Percentiles rank a stretch among this genome's conserved stretches.
Conservation (phyloP, 2,329 filamentous ascomycete species). For the Aspergillus sojae region DNA sequence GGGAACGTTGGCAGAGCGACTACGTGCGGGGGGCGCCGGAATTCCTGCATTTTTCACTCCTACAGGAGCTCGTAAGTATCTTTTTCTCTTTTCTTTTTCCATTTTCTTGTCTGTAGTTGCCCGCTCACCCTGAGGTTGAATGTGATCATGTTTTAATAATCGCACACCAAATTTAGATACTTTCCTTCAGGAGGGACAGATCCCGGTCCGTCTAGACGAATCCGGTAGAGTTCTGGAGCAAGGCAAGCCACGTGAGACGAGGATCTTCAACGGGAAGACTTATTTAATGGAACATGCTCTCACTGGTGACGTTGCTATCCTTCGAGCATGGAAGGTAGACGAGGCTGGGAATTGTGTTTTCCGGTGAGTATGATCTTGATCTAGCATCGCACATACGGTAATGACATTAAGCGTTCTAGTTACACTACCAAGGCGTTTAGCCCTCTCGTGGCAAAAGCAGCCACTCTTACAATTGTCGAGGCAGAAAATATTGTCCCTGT, state of each 20-base stretch:
- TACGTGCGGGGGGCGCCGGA: slow-evolving; percentile 72
- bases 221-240: slow-evolving; percentile 76
- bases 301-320: slow-evolving; percentile 73
- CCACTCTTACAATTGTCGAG: slow-evolving; percentile 76
- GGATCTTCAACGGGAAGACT: slow-evolving; percentile 71
- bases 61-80: slow-evolving; percentile 64
- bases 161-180: slow-evolving; percentile 29
- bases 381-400: neutral
- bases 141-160: neutral
- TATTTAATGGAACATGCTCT: slow-evolving; percentile 80
- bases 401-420: slow-evolving; percentile 21
- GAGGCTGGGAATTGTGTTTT: slow-evolving; percentile 79
- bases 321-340: slow-evolving; percentile 76
- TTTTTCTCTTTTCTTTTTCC: neutral
- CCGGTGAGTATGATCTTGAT: slow-evolving; percentile 51
- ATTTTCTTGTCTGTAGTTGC: neutral
- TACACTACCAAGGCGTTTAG: slow-evolving; percentile 77
- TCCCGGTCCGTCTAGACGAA: slow-evolving; percentile 77
- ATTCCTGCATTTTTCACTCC: slow-evolving; percentile 82
- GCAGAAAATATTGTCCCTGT: slow-evolving; percentile 80
- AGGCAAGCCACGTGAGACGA: slow-evolving; percentile 68
- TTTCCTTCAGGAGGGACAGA: slow-evolving; percentile 42
- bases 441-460: slow-evolving; percentile 79
- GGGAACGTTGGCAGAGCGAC: slow-evolving; percentile 55
- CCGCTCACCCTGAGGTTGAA: neutral